Evolutionary conservation across 2,329 filamentous ascomycete genomes (phyloP), one percentile per base, ranked within the genome.

Genomic region (Aspergillus nomiae): DNA sequence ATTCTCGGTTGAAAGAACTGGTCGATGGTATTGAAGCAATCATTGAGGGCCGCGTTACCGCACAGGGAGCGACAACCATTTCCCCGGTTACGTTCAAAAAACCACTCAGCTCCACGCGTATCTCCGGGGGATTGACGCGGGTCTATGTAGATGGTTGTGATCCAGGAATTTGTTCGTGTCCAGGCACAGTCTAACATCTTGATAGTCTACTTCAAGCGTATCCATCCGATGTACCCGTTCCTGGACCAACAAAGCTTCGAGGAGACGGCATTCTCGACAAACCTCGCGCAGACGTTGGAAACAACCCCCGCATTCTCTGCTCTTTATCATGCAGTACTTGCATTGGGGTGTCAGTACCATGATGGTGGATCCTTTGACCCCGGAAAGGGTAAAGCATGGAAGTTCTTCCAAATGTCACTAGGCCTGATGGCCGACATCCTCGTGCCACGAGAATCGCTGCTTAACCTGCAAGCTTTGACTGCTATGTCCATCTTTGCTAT

Each of bases 231-330:
- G 1, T 79, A 78, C 61, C 78, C 80, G 0, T 81, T 82, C 58
- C 71, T 82, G 2, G 76, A 80, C 56, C 73, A 69, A 28, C 56
- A 63, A 10, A 43, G 61, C 2, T 81, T 82, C 60, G 74, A 81
- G 61, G 58, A 68, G 0, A 71, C 70, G 21, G 74, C 71, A 24
- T 19, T 85, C 83, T 32, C 86, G 77, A 4, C 74, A 34, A 4
- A 83, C 66, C 1, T 83, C 85, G 45, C 86, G 73, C 10, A 81
- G 61, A 0, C 82, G 82, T 65, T 87, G 82, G 43, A 87, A 75
- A 1, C 85, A 66, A 67, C 86, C 82, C 19, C 85, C 70, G 80
- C 82, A 83, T 70, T 75, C 69, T 74, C 70, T 0, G 75, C 75
- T 4, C 64, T 81, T 1, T 82, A 81, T 61, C 67, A 80, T 1